These are phyloP conservation scores for Pelargonium cotyledonis DNA, from an alignment of 441 rosid species.

Conservation along the genomic window DNA sequence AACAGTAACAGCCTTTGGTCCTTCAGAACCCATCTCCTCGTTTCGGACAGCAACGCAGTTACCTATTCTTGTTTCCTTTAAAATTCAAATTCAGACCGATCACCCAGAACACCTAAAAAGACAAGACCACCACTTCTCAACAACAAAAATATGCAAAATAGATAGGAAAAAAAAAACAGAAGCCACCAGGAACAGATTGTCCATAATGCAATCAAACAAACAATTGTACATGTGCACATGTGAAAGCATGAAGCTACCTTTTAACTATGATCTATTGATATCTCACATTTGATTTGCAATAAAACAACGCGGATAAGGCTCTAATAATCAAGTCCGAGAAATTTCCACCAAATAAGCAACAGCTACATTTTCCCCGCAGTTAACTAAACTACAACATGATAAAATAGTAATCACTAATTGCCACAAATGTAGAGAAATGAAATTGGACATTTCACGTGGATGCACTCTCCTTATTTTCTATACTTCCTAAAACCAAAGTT, in stretches of 20 bases:
- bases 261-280: background rate
- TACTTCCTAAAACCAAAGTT: background rate
- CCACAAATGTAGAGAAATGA: too few species aligned
- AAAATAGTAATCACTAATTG: too few species aligned
- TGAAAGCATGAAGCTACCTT: background rate
- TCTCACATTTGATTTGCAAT: background rate
- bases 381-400: too few species aligned
- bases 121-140: conserved; percentile 11
- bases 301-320: background rate
- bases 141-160: conserved; percentile 16
- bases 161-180: conserved; percentile 6
- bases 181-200: background rate
- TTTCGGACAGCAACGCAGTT: conserved; percentile 24
- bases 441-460: too few species aligned
- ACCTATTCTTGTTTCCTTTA: conserved; percentile 27
- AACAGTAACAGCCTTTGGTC: conserved; percentile 42
- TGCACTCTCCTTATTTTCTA: background rate
- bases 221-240: background rate
- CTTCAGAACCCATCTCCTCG: conserved; percentile 54
- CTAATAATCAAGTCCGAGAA: background rate
- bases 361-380: background rate
- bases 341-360: background rate
- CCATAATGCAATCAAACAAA: background rate
- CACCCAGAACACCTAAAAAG: background rate
- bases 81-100: background rate